Percentiles rank a stretch among this genome's conserved stretches.
These are phyloP conservation scores for Teratosphaeria gauchensis DNA, from an alignment of 2,329 filamentous ascomycete species.

Conservation along the genomic window DNA sequence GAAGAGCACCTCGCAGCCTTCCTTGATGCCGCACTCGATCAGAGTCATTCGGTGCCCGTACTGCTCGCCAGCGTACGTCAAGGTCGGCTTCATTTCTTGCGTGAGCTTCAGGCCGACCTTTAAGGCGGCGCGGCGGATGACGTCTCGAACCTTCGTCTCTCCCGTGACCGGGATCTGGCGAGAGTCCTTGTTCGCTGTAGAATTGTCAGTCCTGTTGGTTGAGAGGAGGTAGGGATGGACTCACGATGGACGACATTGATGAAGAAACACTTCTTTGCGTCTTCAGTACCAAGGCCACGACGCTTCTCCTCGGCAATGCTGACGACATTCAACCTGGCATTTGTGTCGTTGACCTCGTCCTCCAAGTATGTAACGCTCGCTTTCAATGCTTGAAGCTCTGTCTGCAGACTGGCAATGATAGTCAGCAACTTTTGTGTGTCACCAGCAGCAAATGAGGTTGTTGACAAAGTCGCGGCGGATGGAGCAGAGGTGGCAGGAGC, in stretches of 20 bases:
- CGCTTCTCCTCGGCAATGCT: constrained; percentile 1
- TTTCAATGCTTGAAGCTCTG: background rate
- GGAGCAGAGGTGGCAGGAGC: background rate
- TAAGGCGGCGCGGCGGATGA: constrained; percentile 1
- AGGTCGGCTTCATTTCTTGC: background rate
- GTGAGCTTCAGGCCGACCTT: background rate
- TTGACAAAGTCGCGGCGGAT: background rate
- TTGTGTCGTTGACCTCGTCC: background rate
- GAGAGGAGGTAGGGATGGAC: background rate
- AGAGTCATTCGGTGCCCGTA: constrained; percentile 2
- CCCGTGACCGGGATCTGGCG: constrained; percentile 1
- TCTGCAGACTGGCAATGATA: background rate
- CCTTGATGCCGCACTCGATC: constrained; percentile 3
- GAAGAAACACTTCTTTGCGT: constrained; percentile 1
- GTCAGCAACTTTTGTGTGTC: background rate
- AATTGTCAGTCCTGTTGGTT: background rate
- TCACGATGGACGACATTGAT: constrained; percentile 3
- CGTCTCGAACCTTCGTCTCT: background rate
- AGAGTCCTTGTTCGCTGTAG: background rate
- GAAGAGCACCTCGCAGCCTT: background rate
- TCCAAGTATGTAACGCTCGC: background rate
- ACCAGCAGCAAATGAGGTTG: background rate
- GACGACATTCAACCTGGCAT: background rate
- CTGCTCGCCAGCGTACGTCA: constrained; percentile 1
- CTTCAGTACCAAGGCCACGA: constrained; percentile 3